Conservation (phyloP, 140 eudicot genomes). For the Stevia rebaudiana region DNA sequence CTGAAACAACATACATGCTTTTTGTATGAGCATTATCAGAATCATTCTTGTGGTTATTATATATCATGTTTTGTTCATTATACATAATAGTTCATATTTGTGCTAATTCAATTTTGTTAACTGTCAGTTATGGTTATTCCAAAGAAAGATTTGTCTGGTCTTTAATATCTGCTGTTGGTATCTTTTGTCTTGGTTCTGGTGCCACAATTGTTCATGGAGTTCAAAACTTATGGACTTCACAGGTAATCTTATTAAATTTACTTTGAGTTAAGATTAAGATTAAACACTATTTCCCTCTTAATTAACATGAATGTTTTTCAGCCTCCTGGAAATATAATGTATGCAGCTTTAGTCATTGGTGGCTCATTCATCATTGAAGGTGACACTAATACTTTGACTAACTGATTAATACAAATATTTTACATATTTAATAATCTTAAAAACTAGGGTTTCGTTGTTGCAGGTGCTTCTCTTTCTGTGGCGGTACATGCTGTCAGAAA, state of each 20-base stretch:
- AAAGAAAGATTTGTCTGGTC: conserved; percentile 99
- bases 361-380: conserved; percentile 94
- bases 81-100: conserved; percentile 2
- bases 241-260: conserved; percentile 36
- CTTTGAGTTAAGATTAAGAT: not conserved
- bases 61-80: conserved; percentile 10
- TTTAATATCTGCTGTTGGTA: conserved; percentile 96
- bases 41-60: not conserved
- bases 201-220: conserved; percentile 91
- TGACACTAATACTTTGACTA: conserved; percentile 23
- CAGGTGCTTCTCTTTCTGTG: conserved; percentile 92
- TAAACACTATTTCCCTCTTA: conserved; percentile 6
- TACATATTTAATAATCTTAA: conserved; percentile 4
- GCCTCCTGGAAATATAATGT: conserved; percentile 72
- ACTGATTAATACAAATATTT: conserved; percentile 9
- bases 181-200: conserved; percentile 95
- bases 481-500: conserved; percentile 92
- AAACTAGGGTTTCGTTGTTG: conserved; percentile 16
- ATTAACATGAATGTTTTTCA: conserved; percentile 30
- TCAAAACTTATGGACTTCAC: conserved; percentile 86
- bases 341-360: conserved; percentile 93
- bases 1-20: not conserved
- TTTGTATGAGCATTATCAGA: not conserved
- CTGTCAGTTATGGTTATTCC: conserved; percentile 77
- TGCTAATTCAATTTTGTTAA: conserved; percentile 4